Evolutionary conservation across 495 filamentous ascomycete genomes (phyloP).

Genomic region (Parachaetomium inaequale): DNA sequence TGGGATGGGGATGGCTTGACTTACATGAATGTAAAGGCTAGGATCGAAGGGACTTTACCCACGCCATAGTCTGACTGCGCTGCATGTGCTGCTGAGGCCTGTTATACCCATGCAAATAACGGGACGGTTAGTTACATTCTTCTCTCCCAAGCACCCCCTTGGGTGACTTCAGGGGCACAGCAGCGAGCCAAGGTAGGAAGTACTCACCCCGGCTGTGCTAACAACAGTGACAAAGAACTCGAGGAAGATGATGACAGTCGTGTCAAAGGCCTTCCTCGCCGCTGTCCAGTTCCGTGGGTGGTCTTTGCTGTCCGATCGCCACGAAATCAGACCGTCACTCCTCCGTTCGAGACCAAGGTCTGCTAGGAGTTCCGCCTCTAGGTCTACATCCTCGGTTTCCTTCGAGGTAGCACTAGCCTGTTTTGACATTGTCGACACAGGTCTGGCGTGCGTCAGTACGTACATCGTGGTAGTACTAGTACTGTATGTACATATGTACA

Average conservation of each 20-base stretch:
- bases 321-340: background rate
- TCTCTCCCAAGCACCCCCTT: background rate
- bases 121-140: background rate
- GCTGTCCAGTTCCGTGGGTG: background rate
- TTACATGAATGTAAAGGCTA: constrained; percentile 7
- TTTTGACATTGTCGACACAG: background rate
- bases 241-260: constrained; percentile 3
- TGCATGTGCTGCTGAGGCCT: constrained; percentile 3
- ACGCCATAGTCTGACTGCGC: background rate
- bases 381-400: background rate
- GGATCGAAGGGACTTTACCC: background rate
- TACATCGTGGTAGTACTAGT: no score
- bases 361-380: background rate
- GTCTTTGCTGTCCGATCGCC: constrained; percentile 4
- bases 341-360: background rate
- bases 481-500: no score
- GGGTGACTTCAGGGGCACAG: background rate
- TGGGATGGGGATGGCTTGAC: background rate
- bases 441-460: no score
- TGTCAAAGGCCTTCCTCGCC: background rate
- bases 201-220: constrained; percentile 1
- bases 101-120: background rate
- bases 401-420: background rate
- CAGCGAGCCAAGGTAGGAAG: background rate
- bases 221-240: constrained; percentile 5